Evolutionary conservation across 305 asterid species (phyloP).

Genomic region (Fraxinus sp.): DNA sequence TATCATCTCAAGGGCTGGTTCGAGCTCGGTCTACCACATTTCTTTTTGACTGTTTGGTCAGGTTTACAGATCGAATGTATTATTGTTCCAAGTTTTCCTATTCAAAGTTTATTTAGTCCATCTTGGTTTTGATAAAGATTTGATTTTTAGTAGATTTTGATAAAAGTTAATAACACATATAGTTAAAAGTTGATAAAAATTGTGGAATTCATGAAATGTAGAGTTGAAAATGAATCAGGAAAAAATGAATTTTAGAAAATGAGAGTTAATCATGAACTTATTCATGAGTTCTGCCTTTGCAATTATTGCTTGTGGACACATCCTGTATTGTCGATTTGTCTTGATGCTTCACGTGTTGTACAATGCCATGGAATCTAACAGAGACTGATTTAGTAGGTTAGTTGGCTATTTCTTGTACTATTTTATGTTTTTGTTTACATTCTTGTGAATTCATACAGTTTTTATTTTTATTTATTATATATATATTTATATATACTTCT

Average conservation of each 20-base stretch:
- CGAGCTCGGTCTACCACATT: background rate
- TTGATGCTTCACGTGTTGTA: background rate
- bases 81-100: background rate
- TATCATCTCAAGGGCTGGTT: background rate
- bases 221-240: no score
- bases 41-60: background rate
- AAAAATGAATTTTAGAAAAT: no score
- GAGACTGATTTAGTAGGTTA: background rate
- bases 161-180: background rate
- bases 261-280: no score
- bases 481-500: background rate
- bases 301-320: conserved; percentile 2
- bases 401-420: background rate
- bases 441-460: background rate
- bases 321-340: conserved; percentile 2
- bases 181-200: background rate
- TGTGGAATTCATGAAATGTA: background rate
- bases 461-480: no score
- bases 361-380: background rate
- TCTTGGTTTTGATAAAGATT: background rate
- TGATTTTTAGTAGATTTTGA: background rate
- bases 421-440: background rate
- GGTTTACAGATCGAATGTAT: background rate
- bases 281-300: background rate
- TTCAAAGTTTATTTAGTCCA: background rate